Conservation (phyloP, 495 filamentous ascomycete genomes). For the Penicillium paradoxum region DNA sequence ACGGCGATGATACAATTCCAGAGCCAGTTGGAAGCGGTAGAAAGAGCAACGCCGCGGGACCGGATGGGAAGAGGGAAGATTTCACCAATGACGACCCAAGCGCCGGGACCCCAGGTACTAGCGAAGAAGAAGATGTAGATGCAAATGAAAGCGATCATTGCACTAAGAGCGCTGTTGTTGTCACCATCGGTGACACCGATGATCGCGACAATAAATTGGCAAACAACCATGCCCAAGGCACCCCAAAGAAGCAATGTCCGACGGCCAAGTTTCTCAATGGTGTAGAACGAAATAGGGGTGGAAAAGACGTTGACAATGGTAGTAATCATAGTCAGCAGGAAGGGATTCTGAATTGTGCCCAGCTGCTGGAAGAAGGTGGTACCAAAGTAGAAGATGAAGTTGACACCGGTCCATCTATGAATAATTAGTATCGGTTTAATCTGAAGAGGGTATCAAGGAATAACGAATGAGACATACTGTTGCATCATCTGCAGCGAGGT, state of each 20-base stretch:
- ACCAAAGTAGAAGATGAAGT: slow-evolving; percentile 91
- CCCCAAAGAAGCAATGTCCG: slow-evolving; percentile 78
- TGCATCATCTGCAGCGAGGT: slow-evolving; percentile 77
- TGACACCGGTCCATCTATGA: slow-evolving; percentile 66
- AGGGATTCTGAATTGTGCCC: slow-evolving; percentile 64
- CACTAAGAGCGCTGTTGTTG: slow-evolving; percentile 51
- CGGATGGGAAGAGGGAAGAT: slow-evolving; percentile 83
- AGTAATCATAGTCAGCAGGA: slow-evolving; percentile 75
- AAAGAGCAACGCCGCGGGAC: slow-evolving; percentile 72
- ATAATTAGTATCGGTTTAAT: background rate
- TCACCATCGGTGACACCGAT: slow-evolving; percentile 57
- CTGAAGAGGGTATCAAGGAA: background rate
- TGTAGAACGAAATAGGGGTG: slow-evolving; percentile 76
- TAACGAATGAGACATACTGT: slow-evolving; percentile 39
- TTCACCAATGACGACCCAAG: slow-evolving; percentile 84
- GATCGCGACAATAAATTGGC: slow-evolving; percentile 82
- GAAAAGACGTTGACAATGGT: slow-evolving; percentile 82
- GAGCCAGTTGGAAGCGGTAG: slow-evolving; percentile 83
- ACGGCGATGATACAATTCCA: slow-evolving; percentile 73
- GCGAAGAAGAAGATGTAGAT: slow-evolving; percentile 77
- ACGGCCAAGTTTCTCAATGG: slow-evolving; percentile 77
- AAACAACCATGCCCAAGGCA: slow-evolving; percentile 72
- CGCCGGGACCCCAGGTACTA: slow-evolving; percentile 65
- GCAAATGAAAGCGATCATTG: slow-evolving; percentile 72
- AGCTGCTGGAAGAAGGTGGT: slow-evolving; percentile 71